A percentile compares a stretch with the other conserved stretches of the same genome.
phyloP scores from a whole-genome alignment of 805 yeast genomes.

The Yamadazyma olivae region DNA sequence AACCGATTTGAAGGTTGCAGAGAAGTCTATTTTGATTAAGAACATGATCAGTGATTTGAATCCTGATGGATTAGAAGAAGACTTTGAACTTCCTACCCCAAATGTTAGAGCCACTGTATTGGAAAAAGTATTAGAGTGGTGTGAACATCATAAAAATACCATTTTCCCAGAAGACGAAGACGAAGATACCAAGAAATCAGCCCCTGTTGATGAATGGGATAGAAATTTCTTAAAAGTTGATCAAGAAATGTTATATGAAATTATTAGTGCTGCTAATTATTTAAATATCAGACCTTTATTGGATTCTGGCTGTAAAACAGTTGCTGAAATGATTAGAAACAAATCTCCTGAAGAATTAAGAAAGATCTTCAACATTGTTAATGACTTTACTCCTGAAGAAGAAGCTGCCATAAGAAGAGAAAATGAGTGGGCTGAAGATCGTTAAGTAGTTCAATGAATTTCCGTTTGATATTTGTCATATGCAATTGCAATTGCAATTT shows the following conservation, averaged over 20 bases:
- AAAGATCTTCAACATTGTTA: slow-evolving; percentile 73
- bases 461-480: not conserved
- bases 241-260: slow-evolving; percentile 81
- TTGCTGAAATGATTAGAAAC: slow-evolving; percentile 79
- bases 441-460: slow-evolving; percentile 4
- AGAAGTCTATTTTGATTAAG: slow-evolving; percentile 77
- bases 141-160: slow-evolving; percentile 86
- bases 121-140: slow-evolving; percentile 89
- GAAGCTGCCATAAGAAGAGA: slow-evolving; percentile 86
- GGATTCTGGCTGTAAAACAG: slow-evolving; percentile 76
- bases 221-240: slow-evolving; percentile 89
- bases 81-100: slow-evolving; percentile 82
- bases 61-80: slow-evolving; percentile 62
- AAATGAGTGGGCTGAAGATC: slow-evolving; percentile 72
- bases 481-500: not conserved
- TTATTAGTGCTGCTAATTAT: slow-evolving; percentile 74
- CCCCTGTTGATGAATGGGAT: slow-evolving; percentile 94
- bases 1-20: slow-evolving; percentile 78
- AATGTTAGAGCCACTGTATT: slow-evolving; percentile 84
- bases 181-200: slow-evolving; percentile 76
- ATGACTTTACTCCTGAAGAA: slow-evolving; percentile 83
- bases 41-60: slow-evolving; percentile 75
- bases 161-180: slow-evolving; percentile 74
- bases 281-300: slow-evolving; percentile 69
- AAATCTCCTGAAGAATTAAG: slow-evolving; percentile 77